Evolutionary conservation across 1,139 yeast species (phyloP), one percentile per base, ranked within the genome.

Genomic region (Pichia sp.): DNA sequence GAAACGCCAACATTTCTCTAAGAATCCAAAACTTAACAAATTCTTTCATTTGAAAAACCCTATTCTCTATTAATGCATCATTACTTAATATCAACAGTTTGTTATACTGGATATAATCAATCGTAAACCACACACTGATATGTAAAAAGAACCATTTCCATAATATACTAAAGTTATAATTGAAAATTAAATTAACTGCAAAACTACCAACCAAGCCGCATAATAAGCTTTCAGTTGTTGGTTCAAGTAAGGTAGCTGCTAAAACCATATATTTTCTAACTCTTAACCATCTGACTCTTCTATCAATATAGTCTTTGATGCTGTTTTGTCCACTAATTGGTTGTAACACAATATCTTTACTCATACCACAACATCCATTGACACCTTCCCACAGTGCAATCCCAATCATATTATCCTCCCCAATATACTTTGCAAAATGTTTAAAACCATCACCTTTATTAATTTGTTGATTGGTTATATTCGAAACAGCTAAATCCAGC

Each of bases 321-420:
- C 73, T 70, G 49, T 76, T 75, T 42, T 70, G 62, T 3, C 80
- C 83, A 48, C 76, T 76, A 42, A 87, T 70, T 0, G 96, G 96
- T 65, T 89, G 96, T 11, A 87, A 71, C 5, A 84, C 96, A 44
- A 81, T 77, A 62, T 89, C 96, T 1, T 87, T 80, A 0, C 93
- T 83, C 73, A 89, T 73, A 0, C 86, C 89, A 0, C 96, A 87
- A 55, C 93, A 74, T 8, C 88, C 89, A 39, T 63, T 55, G 31
- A 87, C 83, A 36, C 64, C 61, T 50, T 82, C 83, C 96, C 96
- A 90, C 19, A 89, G 66, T 1, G 91, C 87, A 51, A 87, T 87
- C 11, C 89, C 96, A 58, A 89, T 88, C 95, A 89, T 87, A 66
- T 89, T 89, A 67, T 89, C 97, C 64, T 89, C 97, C 3, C 96